Conservation (phyloP, 2,329 filamentous ascomycete genomes). For the Proliferodiscus dingleyae region DNA sequence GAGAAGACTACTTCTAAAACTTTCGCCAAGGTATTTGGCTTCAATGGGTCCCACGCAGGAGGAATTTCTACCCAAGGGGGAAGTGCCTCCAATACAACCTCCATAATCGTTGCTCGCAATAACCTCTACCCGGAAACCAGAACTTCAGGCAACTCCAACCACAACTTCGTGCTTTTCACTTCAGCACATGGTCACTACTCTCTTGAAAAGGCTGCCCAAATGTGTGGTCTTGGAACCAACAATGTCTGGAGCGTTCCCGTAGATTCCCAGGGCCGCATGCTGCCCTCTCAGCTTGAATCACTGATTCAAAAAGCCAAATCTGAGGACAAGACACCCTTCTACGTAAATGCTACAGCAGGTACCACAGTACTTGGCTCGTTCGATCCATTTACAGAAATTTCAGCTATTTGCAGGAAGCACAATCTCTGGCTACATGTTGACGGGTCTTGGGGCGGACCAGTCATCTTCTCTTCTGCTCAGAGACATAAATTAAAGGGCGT, state of each 20-base stretch:
- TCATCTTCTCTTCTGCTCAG: constrained; percentile 68
- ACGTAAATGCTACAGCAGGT: constrained; percentile 92
- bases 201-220: constrained; percentile 89
- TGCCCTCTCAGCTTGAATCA: constrained; percentile 57
- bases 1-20: constrained; percentile 76
- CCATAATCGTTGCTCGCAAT: constrained; percentile 84
- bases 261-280: constrained; percentile 68
- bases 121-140: constrained; percentile 78
- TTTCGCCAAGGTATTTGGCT: constrained; percentile 73
- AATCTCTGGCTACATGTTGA: constrained; percentile 91
- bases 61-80: constrained; percentile 73
- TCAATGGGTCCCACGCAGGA: constrained; percentile 61
- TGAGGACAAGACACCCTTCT: constrained; percentile 77
- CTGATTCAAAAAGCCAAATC: constrained; percentile 56
- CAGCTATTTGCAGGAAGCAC: constrained; percentile 63
- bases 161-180: constrained; percentile 79
- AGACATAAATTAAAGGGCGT: constrained; percentile 62
- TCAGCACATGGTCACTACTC: constrained; percentile 89
- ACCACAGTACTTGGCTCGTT: constrained; percentile 90
- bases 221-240: constrained; percentile 74
- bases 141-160: constrained; percentile 58
- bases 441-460: constrained; percentile 83
- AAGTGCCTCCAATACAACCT: constrained; percentile 77
- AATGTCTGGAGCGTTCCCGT: constrained; percentile 72
- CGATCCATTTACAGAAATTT: constrained; percentile 70